These are phyloP conservation scores for Agroathelia rolfsii DNA, from an alignment of 1,284 basidiomycete genomes.

Conservation along the genomic window DNA sequence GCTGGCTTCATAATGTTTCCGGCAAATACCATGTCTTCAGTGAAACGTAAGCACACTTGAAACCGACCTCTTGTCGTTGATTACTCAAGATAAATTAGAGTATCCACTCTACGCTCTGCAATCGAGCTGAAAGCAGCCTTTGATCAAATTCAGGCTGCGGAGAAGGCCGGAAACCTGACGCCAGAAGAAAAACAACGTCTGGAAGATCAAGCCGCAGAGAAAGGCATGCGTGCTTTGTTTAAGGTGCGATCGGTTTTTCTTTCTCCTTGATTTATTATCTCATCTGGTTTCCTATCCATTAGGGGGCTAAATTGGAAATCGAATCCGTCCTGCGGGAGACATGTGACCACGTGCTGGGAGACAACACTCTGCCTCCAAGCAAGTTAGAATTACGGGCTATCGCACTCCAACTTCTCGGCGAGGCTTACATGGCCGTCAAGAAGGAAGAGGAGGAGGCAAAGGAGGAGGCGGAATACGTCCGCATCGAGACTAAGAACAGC, in stretches of 20 bases:
- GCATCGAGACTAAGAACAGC: slow-evolving; percentile 67
- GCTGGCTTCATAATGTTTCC: slow-evolving; percentile 92
- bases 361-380: slow-evolving; percentile 38
- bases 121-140: slow-evolving; percentile 93
- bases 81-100: slow-evolving; percentile 32
- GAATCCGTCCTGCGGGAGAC: slow-evolving; percentile 91
- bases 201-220: slow-evolving; percentile 95
- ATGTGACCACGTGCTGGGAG: slow-evolving; percentile 77
- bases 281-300: slow-evolving; percentile 2
- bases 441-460: slow-evolving; percentile 44
- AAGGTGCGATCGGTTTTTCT: slow-evolving; percentile 42
- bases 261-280: neutral
- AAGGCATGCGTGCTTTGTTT: slow-evolving; percentile 88
- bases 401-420: slow-evolving; percentile 77
- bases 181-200: slow-evolving; percentile 84
- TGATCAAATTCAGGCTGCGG: slow-evolving; percentile 89
- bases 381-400: slow-evolving; percentile 71
- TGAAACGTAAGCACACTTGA: slow-evolving; percentile 66
- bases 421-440: slow-evolving; percentile 58
- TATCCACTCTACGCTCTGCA: slow-evolving; percentile 81
- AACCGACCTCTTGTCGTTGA: slow-evolving; percentile 4
- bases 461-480: slow-evolving; percentile 74
- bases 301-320: slow-evolving; percentile 93
- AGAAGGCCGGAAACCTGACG: slow-evolving; percentile 76
- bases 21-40: slow-evolving; percentile 90